Conservation (phyloP, 257 asterid genomes). For the Solanum clarkiae region DNA sequence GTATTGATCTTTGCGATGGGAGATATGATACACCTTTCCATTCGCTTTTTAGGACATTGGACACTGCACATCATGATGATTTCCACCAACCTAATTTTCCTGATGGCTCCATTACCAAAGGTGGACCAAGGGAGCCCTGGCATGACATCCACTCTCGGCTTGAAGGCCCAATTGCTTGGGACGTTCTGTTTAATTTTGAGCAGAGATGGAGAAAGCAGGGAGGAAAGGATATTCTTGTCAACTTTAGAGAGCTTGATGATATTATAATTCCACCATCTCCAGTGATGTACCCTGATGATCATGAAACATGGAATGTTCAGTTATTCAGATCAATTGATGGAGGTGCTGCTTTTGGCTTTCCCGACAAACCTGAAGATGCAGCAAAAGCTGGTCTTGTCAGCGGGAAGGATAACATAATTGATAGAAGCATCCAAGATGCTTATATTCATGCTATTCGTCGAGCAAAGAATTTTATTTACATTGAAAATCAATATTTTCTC, state of each 20-base stretch:
- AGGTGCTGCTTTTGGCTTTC: conserved; percentile 91
- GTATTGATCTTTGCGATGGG: conserved; percentile 79
- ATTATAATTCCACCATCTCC: conserved; percentile 64
- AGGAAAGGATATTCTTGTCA: conserved; percentile 50
- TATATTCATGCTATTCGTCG: conserved; percentile 83
- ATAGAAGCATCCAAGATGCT: conserved; percentile 80
- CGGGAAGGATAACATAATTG: conserved; percentile 78
- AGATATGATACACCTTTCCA: conserved; percentile 81
- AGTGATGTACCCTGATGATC: conserved; percentile 56
- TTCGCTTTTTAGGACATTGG: conserved; percentile 71
- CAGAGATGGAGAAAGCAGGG: conserved; percentile 93
- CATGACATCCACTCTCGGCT: conserved; percentile 77
- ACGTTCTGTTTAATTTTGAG: conserved; percentile 71
- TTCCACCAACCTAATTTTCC: conserved; percentile 73
- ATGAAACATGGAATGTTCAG: conserved; percentile 73
- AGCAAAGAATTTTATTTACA: conserved; percentile 63
- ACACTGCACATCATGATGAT: conserved; percentile 75
- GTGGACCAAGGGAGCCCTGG: conserved; percentile 94
- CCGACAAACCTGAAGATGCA: conserved; percentile 72
- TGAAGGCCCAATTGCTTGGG: conserved; percentile 94
- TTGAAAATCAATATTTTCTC: conserved; percentile 75
- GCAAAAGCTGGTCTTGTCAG: conserved; percentile 75
- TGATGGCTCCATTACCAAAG: conserved; percentile 50
- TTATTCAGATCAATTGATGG: conserved; percentile 67
- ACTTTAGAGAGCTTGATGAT: conserved; percentile 53